Evolutionary conservation across 2,329 filamentous ascomycete species (phyloP), one percentile per base, ranked within the genome.

Genomic region (Trematosphaeria pertusa): DNA sequence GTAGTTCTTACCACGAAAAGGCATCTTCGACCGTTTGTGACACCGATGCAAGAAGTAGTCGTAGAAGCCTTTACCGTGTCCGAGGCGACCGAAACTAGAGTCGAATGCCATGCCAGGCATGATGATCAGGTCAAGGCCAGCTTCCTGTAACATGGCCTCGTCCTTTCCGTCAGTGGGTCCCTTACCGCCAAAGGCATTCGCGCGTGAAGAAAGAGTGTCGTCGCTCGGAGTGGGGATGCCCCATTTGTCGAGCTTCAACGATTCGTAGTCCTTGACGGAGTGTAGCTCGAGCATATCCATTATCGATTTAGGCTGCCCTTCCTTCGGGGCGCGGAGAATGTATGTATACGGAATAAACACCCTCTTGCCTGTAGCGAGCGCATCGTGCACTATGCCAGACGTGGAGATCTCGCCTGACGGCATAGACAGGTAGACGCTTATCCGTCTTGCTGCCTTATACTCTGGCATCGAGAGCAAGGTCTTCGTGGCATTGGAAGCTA

Each of bases 41-140:
- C 92, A 96, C 59, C 87, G 84, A 64, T 87, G 84, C 67, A 99
- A 75, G 72, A 96, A 99, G 71, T 86, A 88, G 76, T 99, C 94
- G 78, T 99, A 99, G 75, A 96, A 99, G 22, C 94, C 94, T 72
- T 91, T 96, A 46, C 94, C 94, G 72, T 99, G 94, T 31, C 94
- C 94, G 15, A 97, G 81, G 60, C 94, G 83, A 58, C 87, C 83
- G 50, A 94, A 81, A 10, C 75, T 76, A 3, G 78, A 78, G 70
- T 97, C 92, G 72, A 99, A 99, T 3, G 91, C 93, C 63, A 99
- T 89, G 10, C 92, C 94, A 1, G 94, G 94, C 79, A 97, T 84
- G 20, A 99, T 80, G 54, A 99, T 88, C 56, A 99, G 73, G 70
- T 99, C 93, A 32, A 99, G 77, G 7, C 81, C 81, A 21, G 37